A percentile compares a stretch with the other conserved stretches of the same genome.
phyloP scores from a whole-genome alignment of 371 early-diverging fungal genomes.

The Apophysomyces elegans region DNA sequence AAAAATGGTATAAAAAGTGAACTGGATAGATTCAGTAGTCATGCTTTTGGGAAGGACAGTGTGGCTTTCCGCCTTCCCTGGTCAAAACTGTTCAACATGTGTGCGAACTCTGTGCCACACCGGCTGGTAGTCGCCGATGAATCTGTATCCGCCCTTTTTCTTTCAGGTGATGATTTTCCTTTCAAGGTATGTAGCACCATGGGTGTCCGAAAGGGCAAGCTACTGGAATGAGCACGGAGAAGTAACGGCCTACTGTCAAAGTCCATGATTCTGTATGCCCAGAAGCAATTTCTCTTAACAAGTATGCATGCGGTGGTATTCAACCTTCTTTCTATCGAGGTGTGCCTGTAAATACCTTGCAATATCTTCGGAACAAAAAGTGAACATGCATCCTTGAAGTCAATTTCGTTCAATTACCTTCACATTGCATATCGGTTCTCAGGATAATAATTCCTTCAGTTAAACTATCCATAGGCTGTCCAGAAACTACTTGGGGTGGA shows the following conservation, averaged over 20 bases:
- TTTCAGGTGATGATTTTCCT: slow-evolving; percentile 2
- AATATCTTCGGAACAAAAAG: background rate
- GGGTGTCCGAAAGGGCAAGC: background rate
- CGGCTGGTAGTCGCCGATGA: slow-evolving; percentile 6
- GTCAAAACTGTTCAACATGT: background rate
- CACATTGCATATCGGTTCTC: slow-evolving; percentile 2
- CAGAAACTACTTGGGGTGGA: background rate
- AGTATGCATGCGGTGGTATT: background rate
- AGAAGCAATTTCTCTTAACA: background rate
- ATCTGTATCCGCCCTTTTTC: too few species aligned
- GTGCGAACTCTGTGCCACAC: background rate
- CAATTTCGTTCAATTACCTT: background rate
- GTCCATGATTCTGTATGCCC: too few species aligned
- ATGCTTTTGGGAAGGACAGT: background rate
- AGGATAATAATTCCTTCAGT: background rate
- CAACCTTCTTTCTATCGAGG: background rate
- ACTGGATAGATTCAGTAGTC: background rate
- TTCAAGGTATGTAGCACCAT: background rate
- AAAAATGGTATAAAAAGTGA: slow-evolving; percentile 1
- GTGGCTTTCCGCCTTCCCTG: background rate
- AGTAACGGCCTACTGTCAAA: too few species aligned
- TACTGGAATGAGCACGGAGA: too few species aligned
- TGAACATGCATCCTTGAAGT: background rate
- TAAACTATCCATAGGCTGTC: background rate
- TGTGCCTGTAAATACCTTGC: background rate